Base-by-base conservation (phyloP, 192 early-diverging fungal genomes). In the Backusella westeae region DNA sequence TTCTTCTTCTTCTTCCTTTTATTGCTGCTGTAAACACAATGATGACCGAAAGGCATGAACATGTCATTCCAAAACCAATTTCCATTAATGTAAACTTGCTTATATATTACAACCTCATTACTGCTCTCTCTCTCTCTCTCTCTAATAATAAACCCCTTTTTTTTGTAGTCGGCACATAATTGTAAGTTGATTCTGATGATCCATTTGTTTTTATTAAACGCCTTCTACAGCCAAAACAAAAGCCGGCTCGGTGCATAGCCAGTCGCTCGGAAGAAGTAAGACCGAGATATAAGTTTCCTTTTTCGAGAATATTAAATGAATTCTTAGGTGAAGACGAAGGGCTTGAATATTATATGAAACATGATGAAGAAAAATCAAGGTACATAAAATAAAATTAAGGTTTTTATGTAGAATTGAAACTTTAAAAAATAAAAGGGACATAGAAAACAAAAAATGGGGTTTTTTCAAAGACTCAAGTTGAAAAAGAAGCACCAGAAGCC, bases 391-490 rank as follows among this genome's bases (percentile, higher is more conserved):
- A 53, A 53, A 6, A 8, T 23, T 63, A 63, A 32, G 32, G 32
- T 29, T 63, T 63, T 29, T 12, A 12, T 63, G 9, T 12, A 63
- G n/a, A 8, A 29, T 63, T 29, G 23, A 26, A 26, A 69, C 36
- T 69, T 39, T 69, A 49, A 49, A 49, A 49, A 49, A 49, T 49
- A 49, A 49, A 49, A 49, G 46, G 46, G n/a, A 6, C 21, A 69
- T 39, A 69, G 68, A 69, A 69, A 69, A 21, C 68, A 69, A 69
- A 69, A 69, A 23, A 23, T 41, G 34, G 21, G 35, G n/a, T 69
- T 69, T 69, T 69, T 69, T 41, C 35, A 69, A 38, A 17, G 68
- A 69, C n/a, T 69, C 5, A 36, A 36, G 12, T 69, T 69, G 35
- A 69, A 69, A 69, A 69, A 69, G 68, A 69, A 69, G 5, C 34